Conservation (phyloP, 768 basidiomycete species). For the Multifurca ochricompacta region DNA sequence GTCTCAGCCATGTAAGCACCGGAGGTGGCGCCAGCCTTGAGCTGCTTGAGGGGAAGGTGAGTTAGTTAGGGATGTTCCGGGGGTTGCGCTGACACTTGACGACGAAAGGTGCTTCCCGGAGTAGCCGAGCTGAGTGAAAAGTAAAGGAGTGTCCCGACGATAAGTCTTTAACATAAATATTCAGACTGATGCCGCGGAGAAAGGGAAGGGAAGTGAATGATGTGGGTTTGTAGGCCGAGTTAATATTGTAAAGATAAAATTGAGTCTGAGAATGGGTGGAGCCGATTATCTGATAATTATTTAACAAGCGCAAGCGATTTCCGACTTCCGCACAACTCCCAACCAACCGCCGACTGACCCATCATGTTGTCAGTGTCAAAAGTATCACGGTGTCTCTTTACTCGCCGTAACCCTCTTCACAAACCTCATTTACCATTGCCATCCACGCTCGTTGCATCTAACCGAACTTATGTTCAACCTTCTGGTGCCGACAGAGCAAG, state of each 20-base stretch:
- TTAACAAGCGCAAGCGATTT: slow-evolving; percentile 1
- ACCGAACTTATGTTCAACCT: slow-evolving; percentile 69
- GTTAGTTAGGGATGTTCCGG: slow-evolving; percentile 14
- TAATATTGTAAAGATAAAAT: not conserved
- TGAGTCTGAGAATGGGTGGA: not conserved
- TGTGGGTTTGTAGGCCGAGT: not conserved
- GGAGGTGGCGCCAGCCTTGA: slow-evolving; percentile 93
- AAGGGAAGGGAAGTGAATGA: not conserved
- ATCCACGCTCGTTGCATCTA: slow-evolving; percentile 19
- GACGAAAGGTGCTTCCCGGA: slow-evolving; percentile 68
- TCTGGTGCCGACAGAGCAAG: slow-evolving; percentile 77
- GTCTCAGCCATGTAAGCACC: slow-evolving; percentile 93
- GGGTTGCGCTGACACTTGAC: slow-evolving; percentile 20
- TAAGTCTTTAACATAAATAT: slow-evolving; percentile 8
- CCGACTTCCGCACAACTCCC: not conserved
- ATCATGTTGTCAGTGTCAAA: slow-evolving; percentile 57
- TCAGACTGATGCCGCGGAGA: not conserved
- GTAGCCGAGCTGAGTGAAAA: slow-evolving; percentile 88
- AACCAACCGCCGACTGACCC: not conserved
- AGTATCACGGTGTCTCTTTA: slow-evolving; percentile 34
- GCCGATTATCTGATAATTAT: slow-evolving; percentile 20
- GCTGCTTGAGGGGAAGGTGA: slow-evolving; percentile 94
- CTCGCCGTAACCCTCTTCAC: slow-evolving; percentile 26
- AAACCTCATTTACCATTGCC: slow-evolving; percentile 22
- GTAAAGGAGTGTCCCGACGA: slow-evolving; percentile 26